A percentile compares a stretch with the other conserved stretches of the same genome.
These are phyloP conservation scores for Penicillium manginii DNA, from an alignment of 495 filamentous ascomycete species.

Conservation along the genomic window DNA sequence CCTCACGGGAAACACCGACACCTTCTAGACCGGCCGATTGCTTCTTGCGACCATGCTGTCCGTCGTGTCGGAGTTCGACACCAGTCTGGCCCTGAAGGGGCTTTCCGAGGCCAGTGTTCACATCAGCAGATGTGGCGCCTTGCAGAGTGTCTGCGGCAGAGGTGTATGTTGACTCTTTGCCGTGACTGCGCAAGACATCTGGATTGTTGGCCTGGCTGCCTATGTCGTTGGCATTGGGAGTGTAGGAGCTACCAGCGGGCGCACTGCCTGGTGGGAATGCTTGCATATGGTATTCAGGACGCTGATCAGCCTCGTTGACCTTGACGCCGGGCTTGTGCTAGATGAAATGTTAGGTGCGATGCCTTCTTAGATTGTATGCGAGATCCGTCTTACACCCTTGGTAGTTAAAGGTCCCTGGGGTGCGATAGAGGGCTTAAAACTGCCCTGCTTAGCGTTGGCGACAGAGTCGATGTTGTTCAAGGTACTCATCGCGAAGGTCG, in stretches of 20 bases:
- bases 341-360: conserved; percentile 13
- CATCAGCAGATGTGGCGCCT: conserved; percentile 65
- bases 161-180: conserved; percentile 45
- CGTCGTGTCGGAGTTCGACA: conserved; percentile 59
- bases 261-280: conserved; percentile 67
- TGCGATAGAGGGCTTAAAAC: conserved; percentile 40
- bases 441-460: conserved; percentile 39
- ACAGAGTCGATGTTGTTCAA: conserved; percentile 56
- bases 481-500: conserved; percentile 52
- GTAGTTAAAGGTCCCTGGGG: conserved; percentile 56
- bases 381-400: conserved; percentile 52
- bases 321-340: conserved; percentile 70
- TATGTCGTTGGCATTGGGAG: conserved; percentile 54
- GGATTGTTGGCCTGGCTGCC: conserved; percentile 53
- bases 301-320: conserved; percentile 59
- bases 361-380: background rate
- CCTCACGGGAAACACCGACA: conserved; percentile 46
- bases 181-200: conserved; percentile 40
- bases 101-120: conserved; percentile 63
- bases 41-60: conserved; percentile 55
- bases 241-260: conserved; percentile 62
- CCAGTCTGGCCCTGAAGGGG: conserved; percentile 65
- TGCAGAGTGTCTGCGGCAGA: conserved; percentile 57
- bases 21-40: conserved; percentile 58
- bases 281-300: conserved; percentile 65